A percentile compares a stretch with the other conserved stretches of the same genome.
These are phyloP conservation scores for Teratosphaeria pseudoeucalypti DNA, from an alignment of 2,329 filamentous ascomycete species.

Conservation along the genomic window DNA sequence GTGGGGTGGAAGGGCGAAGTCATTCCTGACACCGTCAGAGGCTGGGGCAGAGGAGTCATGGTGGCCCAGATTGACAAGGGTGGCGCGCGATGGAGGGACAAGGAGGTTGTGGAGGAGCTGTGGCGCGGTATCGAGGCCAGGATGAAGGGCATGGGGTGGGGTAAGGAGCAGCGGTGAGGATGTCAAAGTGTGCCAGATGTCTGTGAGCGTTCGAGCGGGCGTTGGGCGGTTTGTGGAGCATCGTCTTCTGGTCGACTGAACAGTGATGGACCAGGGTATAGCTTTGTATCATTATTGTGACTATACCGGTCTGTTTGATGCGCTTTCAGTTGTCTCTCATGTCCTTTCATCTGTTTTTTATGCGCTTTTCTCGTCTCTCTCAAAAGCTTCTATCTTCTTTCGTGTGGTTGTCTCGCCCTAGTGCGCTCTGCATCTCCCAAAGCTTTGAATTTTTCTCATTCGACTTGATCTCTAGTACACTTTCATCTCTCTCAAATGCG, in stretches of 20 bases:
- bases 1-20: conserved; percentile 85
- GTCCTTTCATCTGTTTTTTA: no score
- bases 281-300: not conserved
- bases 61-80: conserved; percentile 68
- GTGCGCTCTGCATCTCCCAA: no score
- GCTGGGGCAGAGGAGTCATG: conserved; percentile 78
- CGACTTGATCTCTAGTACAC: no score
- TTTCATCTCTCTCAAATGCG: no score
- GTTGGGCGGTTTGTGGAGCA: not conserved
- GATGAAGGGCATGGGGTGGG: conserved; percentile 81
- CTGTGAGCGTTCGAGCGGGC: not conserved
- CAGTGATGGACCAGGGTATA: not conserved
- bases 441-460: no score
- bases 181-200: not conserved
- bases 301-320: no score
- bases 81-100: conserved; percentile 64
- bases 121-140: conserved; percentile 82
- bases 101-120: conserved; percentile 84
- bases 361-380: no score
- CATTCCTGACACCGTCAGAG: conserved; percentile 63
- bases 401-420: no score
- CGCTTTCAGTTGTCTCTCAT: no score
- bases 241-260: not conserved
- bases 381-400: no score
- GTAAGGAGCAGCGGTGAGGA: conserved; percentile 41